Evolutionary conservation across 768 basidiomycete genomes (phyloP).

Genomic region (Lanmaoa pseudosensibilis): DNA sequence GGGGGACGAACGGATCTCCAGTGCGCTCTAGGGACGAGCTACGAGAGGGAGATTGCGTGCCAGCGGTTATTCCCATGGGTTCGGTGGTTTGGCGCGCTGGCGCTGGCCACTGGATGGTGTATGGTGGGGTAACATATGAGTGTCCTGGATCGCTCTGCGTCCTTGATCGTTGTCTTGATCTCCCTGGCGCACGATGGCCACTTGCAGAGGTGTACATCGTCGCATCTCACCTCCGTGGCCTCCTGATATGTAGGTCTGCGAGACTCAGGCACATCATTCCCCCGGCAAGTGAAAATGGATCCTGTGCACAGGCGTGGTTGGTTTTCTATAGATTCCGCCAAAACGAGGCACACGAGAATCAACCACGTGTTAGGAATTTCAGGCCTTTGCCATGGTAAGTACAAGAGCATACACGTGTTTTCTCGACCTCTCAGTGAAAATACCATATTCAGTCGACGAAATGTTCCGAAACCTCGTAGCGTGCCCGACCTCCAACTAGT

Average conservation of each 20-base stretch:
- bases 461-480: not conserved
- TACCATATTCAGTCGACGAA: not conserved
- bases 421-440: not conserved
- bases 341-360: not conserved
- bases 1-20: conserved; percentile 14
- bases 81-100: conserved; percentile 26
- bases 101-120: conserved; percentile 25
- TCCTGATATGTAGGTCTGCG: not conserved
- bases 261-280: not conserved
- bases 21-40: conserved; percentile 23
- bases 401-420: not conserved
- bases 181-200: conserved; percentile 9
- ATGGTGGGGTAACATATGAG: conserved; percentile 20
- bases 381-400: not conserved
- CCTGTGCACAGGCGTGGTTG: conserved; percentile 6
- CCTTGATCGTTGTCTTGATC: conserved; percentile 12
- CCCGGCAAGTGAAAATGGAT: not conserved
- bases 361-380: not conserved
- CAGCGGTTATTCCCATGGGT: conserved; percentile 4
- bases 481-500: conserved; percentile 4
- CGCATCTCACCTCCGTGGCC: not conserved
- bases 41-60: conserved; percentile 17
- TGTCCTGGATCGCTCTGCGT: conserved; percentile 28
- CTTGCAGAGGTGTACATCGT: conserved; percentile 17
- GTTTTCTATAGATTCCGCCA: not conserved